Conservation (phyloP, 2,329 filamentous ascomycete genomes). For the Ophiocordyceps camponoti-leonardi region DNA sequence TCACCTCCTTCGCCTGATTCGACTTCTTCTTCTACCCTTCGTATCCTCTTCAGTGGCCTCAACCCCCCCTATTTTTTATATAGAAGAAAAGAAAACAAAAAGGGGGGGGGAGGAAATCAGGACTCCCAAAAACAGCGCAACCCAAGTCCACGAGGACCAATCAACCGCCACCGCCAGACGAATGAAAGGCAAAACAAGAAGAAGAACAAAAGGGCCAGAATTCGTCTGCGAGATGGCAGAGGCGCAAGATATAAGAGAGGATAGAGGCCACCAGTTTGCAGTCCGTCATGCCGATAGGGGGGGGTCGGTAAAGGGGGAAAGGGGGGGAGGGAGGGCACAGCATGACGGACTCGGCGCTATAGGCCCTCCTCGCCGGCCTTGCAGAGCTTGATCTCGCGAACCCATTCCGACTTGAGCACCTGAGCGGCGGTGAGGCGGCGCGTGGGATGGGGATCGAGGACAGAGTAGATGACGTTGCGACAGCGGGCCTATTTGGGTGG, state of each 20-base stretch:
- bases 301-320: too few species aligned
- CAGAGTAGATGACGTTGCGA: slow-evolving; percentile 97
- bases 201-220: slow-evolving; percentile 1
- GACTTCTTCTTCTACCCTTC: too few species aligned
- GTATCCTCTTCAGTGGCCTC: too few species aligned
- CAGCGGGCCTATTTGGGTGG: slow-evolving; percentile 56
- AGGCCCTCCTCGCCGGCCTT: slow-evolving; percentile 92
- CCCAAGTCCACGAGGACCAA: too few species aligned
- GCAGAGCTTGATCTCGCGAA: slow-evolving; percentile 91
- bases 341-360: slow-evolving; percentile 25
- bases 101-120: too few species aligned
- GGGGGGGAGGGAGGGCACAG: not conserved
- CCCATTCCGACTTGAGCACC: slow-evolving; percentile 96
- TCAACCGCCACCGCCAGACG: too few species aligned
- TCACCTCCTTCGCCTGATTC: too few species aligned
- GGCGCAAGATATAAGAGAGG: too few species aligned
- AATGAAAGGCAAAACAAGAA: too few species aligned
- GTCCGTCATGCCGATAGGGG: slow-evolving; percentile 12
- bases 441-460: slow-evolving; percentile 83
- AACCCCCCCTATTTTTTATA: too few species aligned
- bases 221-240: slow-evolving; percentile 9
- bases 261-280: slow-evolving; percentile 4
- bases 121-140: too few species aligned
- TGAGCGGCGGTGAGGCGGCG: slow-evolving; percentile 91
- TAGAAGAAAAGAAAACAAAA: too few species aligned